These are phyloP conservation scores for Amanita rimosa DNA, from an alignment of 768 basidiomycete species.

Conservation along the genomic window DNA sequence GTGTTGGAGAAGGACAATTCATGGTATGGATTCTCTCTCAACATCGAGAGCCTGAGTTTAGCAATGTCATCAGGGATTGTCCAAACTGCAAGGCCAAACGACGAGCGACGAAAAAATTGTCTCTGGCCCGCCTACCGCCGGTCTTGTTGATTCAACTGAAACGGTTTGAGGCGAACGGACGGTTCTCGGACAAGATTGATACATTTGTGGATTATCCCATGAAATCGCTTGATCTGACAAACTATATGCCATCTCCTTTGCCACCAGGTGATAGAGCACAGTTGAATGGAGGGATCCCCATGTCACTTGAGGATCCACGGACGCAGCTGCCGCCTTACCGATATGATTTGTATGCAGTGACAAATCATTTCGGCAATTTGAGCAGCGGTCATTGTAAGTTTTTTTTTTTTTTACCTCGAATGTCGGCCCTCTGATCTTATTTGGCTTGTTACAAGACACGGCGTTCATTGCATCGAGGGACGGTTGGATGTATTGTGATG, in stretches of 20 bases:
- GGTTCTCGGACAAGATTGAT: constrained; percentile 94
- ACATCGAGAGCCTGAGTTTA: neutral
- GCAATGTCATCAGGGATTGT: constrained; percentile 64
- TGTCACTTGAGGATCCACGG: constrained; percentile 59
- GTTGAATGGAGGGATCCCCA: constrained; percentile 29
- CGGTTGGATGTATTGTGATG: constrained; percentile 91
- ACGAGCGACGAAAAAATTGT: constrained; percentile 76
- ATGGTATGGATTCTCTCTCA: constrained; percentile 44
- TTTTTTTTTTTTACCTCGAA: constrained; percentile 9
- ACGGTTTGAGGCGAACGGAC: constrained; percentile 83
- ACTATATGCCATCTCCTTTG: constrained; percentile 77
- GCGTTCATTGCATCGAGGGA: constrained; percentile 81
- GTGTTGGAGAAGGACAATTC: constrained; percentile 88
- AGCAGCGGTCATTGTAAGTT: constrained; percentile 92
- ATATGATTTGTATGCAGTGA: constrained; percentile 93
- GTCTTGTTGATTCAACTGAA: constrained; percentile 89
- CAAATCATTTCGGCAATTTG: constrained; percentile 91
- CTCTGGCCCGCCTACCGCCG: constrained; percentile 87
- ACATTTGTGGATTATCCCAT: constrained; percentile 88
- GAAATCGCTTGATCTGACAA: constrained; percentile 48
- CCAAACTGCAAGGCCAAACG: constrained; percentile 87
- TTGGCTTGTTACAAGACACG: constrained; percentile 50
- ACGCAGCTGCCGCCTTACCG: constrained; percentile 78
- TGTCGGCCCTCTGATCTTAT: neutral
- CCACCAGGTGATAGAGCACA: constrained; percentile 51